Conservation (phyloP, 2,329 filamentous ascomycete species). For the Xylariomycetidae sp. region DNA sequence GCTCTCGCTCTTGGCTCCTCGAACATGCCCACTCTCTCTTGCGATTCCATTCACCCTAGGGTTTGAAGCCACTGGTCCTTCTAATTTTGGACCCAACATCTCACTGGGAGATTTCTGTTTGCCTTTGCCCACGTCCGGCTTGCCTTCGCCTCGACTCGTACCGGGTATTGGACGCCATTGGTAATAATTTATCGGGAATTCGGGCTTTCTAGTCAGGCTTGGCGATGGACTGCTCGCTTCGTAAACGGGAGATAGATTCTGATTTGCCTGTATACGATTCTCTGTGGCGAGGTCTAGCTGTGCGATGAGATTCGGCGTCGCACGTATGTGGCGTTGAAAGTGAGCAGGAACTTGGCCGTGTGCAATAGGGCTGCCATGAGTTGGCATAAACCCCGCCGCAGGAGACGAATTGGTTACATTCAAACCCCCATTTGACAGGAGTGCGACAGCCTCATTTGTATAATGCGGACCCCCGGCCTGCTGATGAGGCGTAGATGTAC, state of each 20-base stretch:
- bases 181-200: slow-evolving; percentile 29
- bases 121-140: slow-evolving; percentile 16
- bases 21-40: slow-evolving; percentile 49
- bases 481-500: slow-evolving; percentile 4
- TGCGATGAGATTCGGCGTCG: slow-evolving; percentile 46
- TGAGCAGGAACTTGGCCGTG: slow-evolving; percentile 2
- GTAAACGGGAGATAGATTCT: slow-evolving; percentile 67
- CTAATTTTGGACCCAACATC: slow-evolving; percentile 13
- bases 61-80: slow-evolving; percentile 16
- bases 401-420: slow-evolving; percentile 17
- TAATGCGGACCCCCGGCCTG: slow-evolving; percentile 15
- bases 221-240: slow-evolving; percentile 70
- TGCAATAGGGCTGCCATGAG: slow-evolving; percentile 1
- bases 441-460: slow-evolving; percentile 26
- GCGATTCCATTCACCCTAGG: slow-evolving; percentile 34
- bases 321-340: slow-evolving; percentile 29
- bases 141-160: slow-evolving; percentile 13
- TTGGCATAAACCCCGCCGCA: slow-evolving; percentile 2
- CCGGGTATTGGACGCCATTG: slow-evolving; percentile 7
- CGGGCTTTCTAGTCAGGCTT: slow-evolving; percentile 51
- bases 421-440: slow-evolving; percentile 12
- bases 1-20: slow-evolving; percentile 51
- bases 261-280: slow-evolving; percentile 35
- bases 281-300: slow-evolving; percentile 52
- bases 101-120: slow-evolving; percentile 26